A percentile compares a stretch with the other conserved stretches of the same genome.
These are phyloP conservation scores for Diaporthe amygdali DNA, from an alignment of 2,329 filamentous ascomycete species.

Conservation along the genomic window DNA sequence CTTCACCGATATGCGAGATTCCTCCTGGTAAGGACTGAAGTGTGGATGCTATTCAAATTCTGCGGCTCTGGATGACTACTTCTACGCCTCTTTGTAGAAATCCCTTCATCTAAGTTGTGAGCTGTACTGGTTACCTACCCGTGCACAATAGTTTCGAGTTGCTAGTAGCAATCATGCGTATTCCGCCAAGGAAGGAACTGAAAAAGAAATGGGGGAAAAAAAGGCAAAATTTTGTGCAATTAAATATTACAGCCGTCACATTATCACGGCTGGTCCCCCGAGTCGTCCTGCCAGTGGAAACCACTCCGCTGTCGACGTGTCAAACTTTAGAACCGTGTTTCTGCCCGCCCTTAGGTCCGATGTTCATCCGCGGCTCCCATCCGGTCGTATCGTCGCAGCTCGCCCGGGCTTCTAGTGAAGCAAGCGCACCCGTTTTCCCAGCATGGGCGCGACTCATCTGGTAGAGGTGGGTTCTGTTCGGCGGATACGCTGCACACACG, in stretches of 20 bases:
- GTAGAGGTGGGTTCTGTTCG: neutral
- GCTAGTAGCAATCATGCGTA: neutral
- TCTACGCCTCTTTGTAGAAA: neutral
- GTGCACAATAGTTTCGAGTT: neutral
- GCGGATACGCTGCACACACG: neutral
- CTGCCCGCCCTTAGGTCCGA: neutral
- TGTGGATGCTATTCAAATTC: too few species aligned
- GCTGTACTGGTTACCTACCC: neutral
- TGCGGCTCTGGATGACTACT: neutral
- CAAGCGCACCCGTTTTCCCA: neutral
- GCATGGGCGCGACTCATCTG: neutral
- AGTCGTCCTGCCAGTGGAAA: neutral
- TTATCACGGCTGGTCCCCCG: neutral
- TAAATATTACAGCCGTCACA: neutral
- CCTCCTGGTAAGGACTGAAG: neutral
- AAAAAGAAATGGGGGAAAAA: neutral
- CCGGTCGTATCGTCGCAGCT: neutral
- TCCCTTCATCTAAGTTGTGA: neutral
- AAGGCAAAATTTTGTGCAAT: too few species aligned
- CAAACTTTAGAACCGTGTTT: neutral
- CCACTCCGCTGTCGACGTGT: neutral
- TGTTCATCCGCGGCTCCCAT: neutral
- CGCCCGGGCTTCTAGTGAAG: neutral
- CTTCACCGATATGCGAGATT: neutral
- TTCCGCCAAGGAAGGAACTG: neutral